Evolutionary conservation across 179 eudicot species (phyloP), one percentile per base, ranked within the genome.

Genomic region (Actinidia arguta): DNA sequence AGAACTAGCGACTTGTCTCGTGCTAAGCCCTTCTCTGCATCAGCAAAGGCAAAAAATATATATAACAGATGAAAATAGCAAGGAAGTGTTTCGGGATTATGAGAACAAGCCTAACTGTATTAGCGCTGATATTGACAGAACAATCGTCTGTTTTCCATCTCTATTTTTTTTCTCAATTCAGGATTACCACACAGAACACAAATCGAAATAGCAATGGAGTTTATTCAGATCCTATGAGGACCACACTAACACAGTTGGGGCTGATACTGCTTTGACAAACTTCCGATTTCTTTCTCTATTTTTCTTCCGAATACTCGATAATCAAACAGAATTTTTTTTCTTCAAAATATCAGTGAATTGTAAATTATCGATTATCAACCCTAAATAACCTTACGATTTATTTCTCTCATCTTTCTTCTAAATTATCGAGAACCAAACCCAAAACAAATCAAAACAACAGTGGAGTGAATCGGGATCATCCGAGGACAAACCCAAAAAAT

Each of bases 21-120:
- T 94, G 85, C 95, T 93, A 82, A 95, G 88, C 76, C 99, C 97
- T 78, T 94, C 93, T 47, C 98, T 94, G 88, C 63, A 51, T 59
- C 46, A 42, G 36, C 22, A 46, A 77, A n/a, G 24, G 5, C 47
- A 63, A 52, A 54, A 4, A 39, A 66, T 6, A 52, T 51, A 52
- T 6, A 31, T 6, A 36, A 78, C 36, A 56, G 36, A 20, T 5
- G 20, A 20, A 25, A 22, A 8, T 51, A 51, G 18, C 16, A 52
- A 8, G 5, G 18, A 54, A 75, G 58, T 31, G 36, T 31, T 31
- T 31, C 36, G 36, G 36, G 36, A 31, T 31, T 31, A 31, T 31
- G 36, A 18, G 31, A 9, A 0, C 1, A 24, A 36, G 4, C 66
- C 58, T 12, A 56, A 76, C 13, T 58, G n/a, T 13, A 14, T 6